Evolutionary conservation across 768 basidiomycete species (phyloP).

Genomic region (Boletus reticulatus): DNA sequence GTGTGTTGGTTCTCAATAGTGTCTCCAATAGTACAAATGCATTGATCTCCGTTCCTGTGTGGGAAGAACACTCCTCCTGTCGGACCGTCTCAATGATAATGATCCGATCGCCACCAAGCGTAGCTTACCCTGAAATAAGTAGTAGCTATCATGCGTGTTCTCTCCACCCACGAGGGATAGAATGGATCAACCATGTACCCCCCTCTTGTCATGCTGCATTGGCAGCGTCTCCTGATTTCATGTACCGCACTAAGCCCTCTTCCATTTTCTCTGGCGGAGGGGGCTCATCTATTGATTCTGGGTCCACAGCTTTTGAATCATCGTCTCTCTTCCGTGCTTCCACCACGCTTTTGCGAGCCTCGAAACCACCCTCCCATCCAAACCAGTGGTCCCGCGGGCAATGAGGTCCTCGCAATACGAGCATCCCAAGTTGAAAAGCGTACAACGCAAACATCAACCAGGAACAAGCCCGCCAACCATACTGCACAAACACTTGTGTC

Average conservation of each 20-base stretch:
- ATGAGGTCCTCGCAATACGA: constrained; percentile 71
- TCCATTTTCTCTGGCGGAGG: constrained; percentile 9
- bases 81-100: neutral
- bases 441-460: constrained; percentile 58
- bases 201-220: constrained; percentile 1
- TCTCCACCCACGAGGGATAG: neutral
- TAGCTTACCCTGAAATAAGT: neutral
- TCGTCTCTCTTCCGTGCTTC: constrained; percentile 4
- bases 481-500: constrained; percentile 61
- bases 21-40: neutral
- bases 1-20: neutral
- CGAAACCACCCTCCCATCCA: constrained; percentile 59
- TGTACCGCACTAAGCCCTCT: neutral
- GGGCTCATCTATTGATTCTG: neutral
- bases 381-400: constrained; percentile 48
- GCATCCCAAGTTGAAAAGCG: constrained; percentile 52
- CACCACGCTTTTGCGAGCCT: constrained; percentile 40
- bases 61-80: neutral
- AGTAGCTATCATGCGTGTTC: neutral
- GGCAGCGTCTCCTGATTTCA: neutral
- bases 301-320: neutral
- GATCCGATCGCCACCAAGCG: neutral
- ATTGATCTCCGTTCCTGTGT: neutral
- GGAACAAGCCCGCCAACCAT: constrained; percentile 71
- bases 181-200: neutral